phyloP scores from a whole-genome alignment of 2,329 filamentous ascomycete species.

The Fusarium subglutinans region DNA sequence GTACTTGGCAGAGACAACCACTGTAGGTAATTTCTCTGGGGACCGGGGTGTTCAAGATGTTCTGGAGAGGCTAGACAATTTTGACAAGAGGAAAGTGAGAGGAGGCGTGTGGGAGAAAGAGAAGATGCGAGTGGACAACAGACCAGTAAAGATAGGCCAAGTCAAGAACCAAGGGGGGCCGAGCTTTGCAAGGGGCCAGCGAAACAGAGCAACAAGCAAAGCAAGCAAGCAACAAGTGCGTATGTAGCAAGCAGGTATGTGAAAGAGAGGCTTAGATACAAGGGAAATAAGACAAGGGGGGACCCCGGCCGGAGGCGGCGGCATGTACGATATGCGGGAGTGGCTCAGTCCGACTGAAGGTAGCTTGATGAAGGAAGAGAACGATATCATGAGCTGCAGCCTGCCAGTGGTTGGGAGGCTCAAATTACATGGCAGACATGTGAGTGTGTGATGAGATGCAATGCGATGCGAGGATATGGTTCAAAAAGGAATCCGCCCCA shows the following conservation, averaged over 20 bases:
- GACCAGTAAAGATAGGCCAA: conserved; percentile 27
- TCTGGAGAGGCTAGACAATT: conserved; percentile 25
- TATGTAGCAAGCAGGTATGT: conserved; percentile 23
- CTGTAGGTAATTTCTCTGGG: conserved; percentile 29
- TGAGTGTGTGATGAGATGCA: conserved; percentile 11
- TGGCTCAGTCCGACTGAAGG: conserved; percentile 32
- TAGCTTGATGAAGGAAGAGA: conserved; percentile 4
- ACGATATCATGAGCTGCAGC: conserved; percentile 29
- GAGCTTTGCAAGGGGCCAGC: conserved; percentile 30
- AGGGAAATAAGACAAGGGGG: conserved; percentile 30
- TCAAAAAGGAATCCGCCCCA: conserved; percentile 27
- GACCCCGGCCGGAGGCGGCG: conserved; percentile 17
- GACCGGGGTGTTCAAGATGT: conserved; percentile 23
- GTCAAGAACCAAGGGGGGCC: conserved; percentile 16
- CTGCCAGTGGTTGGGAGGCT: conserved; percentile 30
- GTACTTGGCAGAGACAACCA: conserved; percentile 32
- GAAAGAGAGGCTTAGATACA: conserved; percentile 24
- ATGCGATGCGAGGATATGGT: background rate
- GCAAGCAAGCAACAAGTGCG: conserved; percentile 1
- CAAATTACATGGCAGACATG: conserved; percentile 30
- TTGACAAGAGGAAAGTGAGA: conserved; percentile 25
- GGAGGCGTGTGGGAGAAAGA: conserved; percentile 33
- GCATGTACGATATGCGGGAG: conserved; percentile 39
- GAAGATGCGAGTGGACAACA: conserved; percentile 28
- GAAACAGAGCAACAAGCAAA: conserved; percentile 11